These are phyloP conservation scores for Collariella sp. DNA, from an alignment of 495 filamentous ascomycete species.

Conservation along the genomic window DNA sequence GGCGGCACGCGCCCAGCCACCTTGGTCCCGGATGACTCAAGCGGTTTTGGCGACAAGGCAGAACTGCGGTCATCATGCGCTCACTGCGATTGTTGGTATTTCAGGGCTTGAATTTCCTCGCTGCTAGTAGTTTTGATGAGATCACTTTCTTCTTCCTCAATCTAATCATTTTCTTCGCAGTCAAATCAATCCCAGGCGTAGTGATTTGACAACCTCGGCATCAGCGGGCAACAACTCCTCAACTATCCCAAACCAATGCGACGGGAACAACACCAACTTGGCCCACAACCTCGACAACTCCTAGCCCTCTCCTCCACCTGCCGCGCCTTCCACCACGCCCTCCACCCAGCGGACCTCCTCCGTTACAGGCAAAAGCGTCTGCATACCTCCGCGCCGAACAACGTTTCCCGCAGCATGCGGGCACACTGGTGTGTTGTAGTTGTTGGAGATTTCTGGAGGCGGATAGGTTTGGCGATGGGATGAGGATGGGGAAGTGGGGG, in stretches of 20 bases:
- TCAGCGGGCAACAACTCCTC: too few relatives aligned
- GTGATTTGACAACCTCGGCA: too few relatives aligned
- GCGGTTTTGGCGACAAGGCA: too few relatives aligned
- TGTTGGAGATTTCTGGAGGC: slow-evolving; percentile 6
- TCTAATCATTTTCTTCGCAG: too few relatives aligned
- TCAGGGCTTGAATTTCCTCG: too few relatives aligned
- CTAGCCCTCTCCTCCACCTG: slow-evolving; percentile 1
- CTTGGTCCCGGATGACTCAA: too few relatives aligned
- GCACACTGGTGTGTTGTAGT: slow-evolving; percentile 7
- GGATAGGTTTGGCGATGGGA: not conserved
- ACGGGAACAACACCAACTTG: slow-evolving; percentile 3
- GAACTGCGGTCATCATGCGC: too few relatives aligned
- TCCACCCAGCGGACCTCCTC: slow-evolving; percentile 8
- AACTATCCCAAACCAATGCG: slow-evolving; percentile 7
- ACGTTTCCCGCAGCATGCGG: slow-evolving; percentile 6
- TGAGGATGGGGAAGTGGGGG: not conserved
- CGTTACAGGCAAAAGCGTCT: not conserved
- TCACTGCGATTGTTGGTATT: too few relatives aligned
- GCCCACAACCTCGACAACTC: slow-evolving; percentile 9
- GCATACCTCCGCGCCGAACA: slow-evolving; percentile 9
- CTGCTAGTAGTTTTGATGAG: too few relatives aligned
- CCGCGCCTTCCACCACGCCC: not conserved
- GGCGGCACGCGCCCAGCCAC: not conserved
- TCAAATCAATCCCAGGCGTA: too few relatives aligned
- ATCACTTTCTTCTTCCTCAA: too few relatives aligned